Conservation (phyloP, 345 rosid genomes). For the Gynandropsis gynandra region DNA sequence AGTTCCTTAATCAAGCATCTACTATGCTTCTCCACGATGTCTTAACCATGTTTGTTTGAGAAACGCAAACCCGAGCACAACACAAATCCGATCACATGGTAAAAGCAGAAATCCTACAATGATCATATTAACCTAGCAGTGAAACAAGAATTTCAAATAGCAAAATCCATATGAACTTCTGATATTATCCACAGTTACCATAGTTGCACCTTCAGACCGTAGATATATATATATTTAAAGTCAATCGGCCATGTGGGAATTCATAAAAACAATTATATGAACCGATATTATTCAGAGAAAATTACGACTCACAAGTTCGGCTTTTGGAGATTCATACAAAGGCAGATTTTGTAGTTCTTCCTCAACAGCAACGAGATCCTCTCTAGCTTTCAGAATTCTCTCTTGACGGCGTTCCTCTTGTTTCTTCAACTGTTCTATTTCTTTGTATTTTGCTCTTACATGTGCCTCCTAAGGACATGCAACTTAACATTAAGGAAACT, state of each 20-base stretch:
- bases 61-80: too few relatives aligned
- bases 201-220: too few relatives aligned
- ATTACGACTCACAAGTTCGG: slow-evolving; percentile 42
- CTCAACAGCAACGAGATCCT: slow-evolving; percentile 67
- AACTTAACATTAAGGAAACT: slow-evolving; percentile 9
- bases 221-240: too few relatives aligned
- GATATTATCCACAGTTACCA: too few relatives aligned
- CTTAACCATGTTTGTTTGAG: too few relatives aligned
- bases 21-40: too few relatives aligned
- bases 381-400: slow-evolving; percentile 59
- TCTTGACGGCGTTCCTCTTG: slow-evolving; percentile 69
- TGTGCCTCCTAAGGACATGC: slow-evolving; percentile 45
- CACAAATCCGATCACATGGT: too few relatives aligned
- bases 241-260: not conserved
- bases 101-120: too few relatives aligned
- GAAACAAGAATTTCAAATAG: too few relatives aligned
- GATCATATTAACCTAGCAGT: too few relatives aligned
- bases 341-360: slow-evolving; percentile 56
- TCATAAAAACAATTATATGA: not conserved
- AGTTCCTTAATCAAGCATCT: too few relatives aligned
- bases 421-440: slow-evolving; percentile 60
- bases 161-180: too few relatives aligned
- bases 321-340: slow-evolving; percentile 50
- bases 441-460: slow-evolving; percentile 54
- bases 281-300: not conserved